These are phyloP conservation scores for Myochromella boudieri DNA, from an alignment of 768 basidiomycete species.

Conservation along the genomic window DNA sequence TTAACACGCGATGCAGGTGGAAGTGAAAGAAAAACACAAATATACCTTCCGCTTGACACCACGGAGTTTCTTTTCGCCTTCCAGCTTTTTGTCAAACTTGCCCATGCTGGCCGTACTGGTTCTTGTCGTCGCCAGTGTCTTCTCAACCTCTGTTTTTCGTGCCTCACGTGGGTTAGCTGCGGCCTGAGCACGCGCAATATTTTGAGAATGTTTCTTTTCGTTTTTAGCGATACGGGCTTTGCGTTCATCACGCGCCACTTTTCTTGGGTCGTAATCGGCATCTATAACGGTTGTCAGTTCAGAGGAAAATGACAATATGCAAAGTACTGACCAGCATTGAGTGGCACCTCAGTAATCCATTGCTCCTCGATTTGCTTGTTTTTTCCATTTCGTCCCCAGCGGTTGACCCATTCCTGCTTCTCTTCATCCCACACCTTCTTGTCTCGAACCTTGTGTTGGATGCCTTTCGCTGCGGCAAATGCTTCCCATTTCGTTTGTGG, in stretches of 20 bases:
- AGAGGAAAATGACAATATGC: neutral
- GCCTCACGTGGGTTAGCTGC: conserved; percentile 35
- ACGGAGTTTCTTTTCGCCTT: conserved; percentile 86
- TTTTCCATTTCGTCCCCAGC: conserved; percentile 90
- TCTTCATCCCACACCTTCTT: conserved; percentile 94
- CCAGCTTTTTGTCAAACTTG: conserved; percentile 84
- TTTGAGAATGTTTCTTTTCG: conserved; percentile 70
- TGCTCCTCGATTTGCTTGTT: conserved; percentile 85
- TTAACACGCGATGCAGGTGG: neutral
- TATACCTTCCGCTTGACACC: conserved; percentile 92
- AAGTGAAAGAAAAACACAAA: neutral
- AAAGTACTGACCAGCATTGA: conserved; percentile 69
- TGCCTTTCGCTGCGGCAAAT: conserved; percentile 94
- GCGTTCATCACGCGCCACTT: conserved; percentile 73
- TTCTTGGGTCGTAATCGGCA: conserved; percentile 76
- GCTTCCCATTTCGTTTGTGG: conserved; percentile 95
- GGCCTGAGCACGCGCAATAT: conserved; percentile 56
- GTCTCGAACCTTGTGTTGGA: conserved; percentile 75
- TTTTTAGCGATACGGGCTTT: conserved; percentile 86
- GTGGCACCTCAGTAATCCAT: conserved; percentile 91
- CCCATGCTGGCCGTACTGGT: conserved; percentile 95
- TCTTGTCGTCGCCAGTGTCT: conserved; percentile 72
- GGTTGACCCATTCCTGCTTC: conserved; percentile 85
- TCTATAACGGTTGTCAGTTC: conserved; percentile 40
- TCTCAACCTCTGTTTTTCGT: conserved; percentile 75